Conservation (phyloP, 345 rosid genomes). For the Populus deltoides region DNA sequence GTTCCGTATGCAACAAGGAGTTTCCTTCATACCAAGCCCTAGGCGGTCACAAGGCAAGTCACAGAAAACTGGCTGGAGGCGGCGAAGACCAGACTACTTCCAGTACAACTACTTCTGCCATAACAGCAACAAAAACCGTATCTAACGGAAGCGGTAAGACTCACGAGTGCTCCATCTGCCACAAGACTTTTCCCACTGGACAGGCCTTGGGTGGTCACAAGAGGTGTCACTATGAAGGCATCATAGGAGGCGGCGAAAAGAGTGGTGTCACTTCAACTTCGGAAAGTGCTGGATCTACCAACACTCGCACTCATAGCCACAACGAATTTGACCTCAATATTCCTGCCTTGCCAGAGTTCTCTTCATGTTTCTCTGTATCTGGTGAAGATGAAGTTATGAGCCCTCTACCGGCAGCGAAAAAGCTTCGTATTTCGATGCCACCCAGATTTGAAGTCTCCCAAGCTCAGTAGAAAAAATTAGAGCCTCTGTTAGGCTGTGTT, state of each 20-base stretch:
- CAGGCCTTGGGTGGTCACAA: slow-evolving; percentile 64
- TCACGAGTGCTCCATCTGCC: slow-evolving; percentile 33
- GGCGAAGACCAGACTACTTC: slow-evolving; percentile 16
- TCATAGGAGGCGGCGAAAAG: slow-evolving; percentile 17
- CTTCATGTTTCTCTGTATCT: slow-evolving; percentile 10
- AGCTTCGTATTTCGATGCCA: slow-evolving; percentile 10
- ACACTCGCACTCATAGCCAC: not conserved
- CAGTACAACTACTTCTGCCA: not conserved
- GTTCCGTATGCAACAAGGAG: slow-evolving; percentile 20
- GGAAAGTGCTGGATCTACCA: slow-evolving; percentile 26
- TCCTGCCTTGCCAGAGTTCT: slow-evolving; percentile 34
- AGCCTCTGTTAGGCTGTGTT: not conserved
- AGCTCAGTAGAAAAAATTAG: not conserved
- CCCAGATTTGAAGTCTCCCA: slow-evolving; percentile 6
- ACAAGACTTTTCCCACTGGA: slow-evolving; percentile 21
- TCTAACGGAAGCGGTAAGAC: slow-evolving; percentile 10
- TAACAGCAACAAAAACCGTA: not conserved
- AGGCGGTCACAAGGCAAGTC: slow-evolving; percentile 34
- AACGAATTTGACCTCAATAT: slow-evolving; percentile 29
- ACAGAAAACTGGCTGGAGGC: slow-evolving; percentile 14
- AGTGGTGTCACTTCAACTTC: slow-evolving; percentile 16
- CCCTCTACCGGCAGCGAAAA: slow-evolving; percentile 25
- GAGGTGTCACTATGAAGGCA: slow-evolving; percentile 30
- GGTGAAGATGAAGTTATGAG: slow-evolving; percentile 37
- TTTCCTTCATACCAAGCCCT: slow-evolving; percentile 31